Percentiles rank a stretch among this genome's conserved stretches.
Evolutionary conservation across 2,329 filamentous ascomycete species (phyloP).

Genomic region (Byssochlamys sp.): DNA sequence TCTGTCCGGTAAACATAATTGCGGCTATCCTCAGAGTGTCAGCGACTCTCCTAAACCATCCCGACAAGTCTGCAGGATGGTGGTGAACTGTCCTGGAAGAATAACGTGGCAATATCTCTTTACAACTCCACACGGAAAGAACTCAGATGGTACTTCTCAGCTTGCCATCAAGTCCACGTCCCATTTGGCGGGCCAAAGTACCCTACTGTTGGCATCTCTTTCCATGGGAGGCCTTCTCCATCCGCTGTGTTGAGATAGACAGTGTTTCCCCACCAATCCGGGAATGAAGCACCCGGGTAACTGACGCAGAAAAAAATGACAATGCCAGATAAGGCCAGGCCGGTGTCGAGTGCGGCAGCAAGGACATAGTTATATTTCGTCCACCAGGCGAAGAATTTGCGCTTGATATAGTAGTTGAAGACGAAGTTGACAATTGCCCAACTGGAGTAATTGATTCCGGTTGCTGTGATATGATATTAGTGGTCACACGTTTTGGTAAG

Average conservation of each 20-base stretch:
- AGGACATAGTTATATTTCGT: slow-evolving; percentile 38
- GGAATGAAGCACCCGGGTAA: slow-evolving; percentile 21
- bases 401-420: slow-evolving; percentile 69
- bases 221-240: slow-evolving; percentile 19
- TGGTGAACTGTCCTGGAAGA: too few relatives aligned
- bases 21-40: neutral
- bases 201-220: slow-evolving; percentile 16
- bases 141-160: neutral
- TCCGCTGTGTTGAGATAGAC: slow-evolving; percentile 24
- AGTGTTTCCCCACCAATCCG: slow-evolving; percentile 26
- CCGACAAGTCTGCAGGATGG: too few relatives aligned
- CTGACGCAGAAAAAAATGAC: slow-evolving; percentile 28
- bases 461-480: slow-evolving; percentile 10
- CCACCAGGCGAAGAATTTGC: slow-evolving; percentile 46
- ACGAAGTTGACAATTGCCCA: slow-evolving; percentile 45
- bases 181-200: slow-evolving; percentile 24
- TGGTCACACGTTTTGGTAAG: neutral
- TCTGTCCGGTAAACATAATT: neutral
- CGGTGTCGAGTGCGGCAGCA: slow-evolving; percentile 31
- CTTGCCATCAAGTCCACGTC: slow-evolving; percentile 11
- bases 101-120: neutral
- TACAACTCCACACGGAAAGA: neutral
- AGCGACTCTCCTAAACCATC: too few relatives aligned
- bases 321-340: slow-evolving; percentile 23
- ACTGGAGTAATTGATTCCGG: slow-evolving; percentile 27